A percentile compares a stretch with the other conserved stretches of the same genome.
Conservation (phyloP, 1,284 basidiomycete genomes). For the Ganoderma resinaceum region DNA sequence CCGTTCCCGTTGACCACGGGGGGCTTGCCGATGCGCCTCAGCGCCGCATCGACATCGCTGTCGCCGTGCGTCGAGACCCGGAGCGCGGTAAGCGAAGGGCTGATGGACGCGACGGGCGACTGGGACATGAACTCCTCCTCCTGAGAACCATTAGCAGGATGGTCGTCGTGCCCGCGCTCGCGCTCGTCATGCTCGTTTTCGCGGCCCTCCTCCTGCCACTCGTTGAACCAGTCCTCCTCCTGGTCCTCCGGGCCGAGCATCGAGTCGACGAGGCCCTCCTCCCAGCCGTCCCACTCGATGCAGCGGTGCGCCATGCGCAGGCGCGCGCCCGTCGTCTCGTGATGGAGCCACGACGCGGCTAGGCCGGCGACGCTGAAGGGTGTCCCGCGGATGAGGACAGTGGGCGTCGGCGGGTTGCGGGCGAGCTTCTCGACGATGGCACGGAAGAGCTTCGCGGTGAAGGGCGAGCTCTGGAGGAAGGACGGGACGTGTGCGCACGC, state of each 20-base stretch:
- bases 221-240: slow-evolving; percentile 73
- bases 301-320: slow-evolving; percentile 78
- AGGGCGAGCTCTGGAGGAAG: slow-evolving; percentile 77
- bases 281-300: slow-evolving; percentile 87
- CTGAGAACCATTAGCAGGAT: slow-evolving; percentile 13
- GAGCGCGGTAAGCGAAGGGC: slow-evolving; percentile 29
- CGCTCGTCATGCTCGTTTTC: slow-evolving; percentile 2
- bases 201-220: slow-evolving; percentile 41
- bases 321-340: slow-evolving; percentile 67
- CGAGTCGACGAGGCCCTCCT: slow-evolving; percentile 77
- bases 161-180: slow-evolving; percentile 2
- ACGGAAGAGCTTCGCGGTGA: slow-evolving; percentile 73
- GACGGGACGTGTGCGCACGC: slow-evolving; percentile 81
- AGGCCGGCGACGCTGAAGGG: slow-evolving; percentile 45
- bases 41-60: slow-evolving; percentile 26
- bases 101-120: slow-evolving; percentile 17
- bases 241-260: slow-evolving; percentile 74
- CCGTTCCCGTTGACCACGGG: slow-evolving; percentile 9
- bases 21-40: slow-evolving; percentile 6
- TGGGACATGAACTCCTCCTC: slow-evolving; percentile 24
- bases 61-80: slow-evolving; percentile 29
- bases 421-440: slow-evolving; percentile 61
- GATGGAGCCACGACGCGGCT: slow-evolving; percentile 74
- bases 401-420: slow-evolving; percentile 26
- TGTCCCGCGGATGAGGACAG: slow-evolving; percentile 28